These are phyloP conservation scores for Dryas integrifolia DNA, from an alignment of 331 rosid species.

Conservation along the genomic window DNA sequence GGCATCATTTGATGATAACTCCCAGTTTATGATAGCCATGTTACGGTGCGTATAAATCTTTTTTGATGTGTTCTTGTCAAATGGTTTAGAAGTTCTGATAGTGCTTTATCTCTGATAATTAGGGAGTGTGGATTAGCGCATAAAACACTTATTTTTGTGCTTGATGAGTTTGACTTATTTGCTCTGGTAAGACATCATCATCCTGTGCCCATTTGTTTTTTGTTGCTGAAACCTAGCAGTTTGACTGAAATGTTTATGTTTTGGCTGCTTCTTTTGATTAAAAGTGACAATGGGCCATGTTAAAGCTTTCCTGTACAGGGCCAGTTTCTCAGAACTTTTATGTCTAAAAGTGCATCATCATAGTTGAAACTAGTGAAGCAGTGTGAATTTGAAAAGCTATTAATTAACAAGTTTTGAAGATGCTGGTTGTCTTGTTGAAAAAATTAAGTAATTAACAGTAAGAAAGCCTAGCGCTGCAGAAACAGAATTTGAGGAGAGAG, in stretches of 20 bases:
- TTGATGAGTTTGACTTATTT: slow-evolving; percentile 91
- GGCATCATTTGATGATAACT: slow-evolving; percentile 93
- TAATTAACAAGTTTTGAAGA: not conserved
- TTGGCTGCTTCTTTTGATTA: not conserved
- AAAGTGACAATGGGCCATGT: not conserved
- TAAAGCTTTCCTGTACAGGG: not conserved
- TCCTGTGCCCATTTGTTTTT: slow-evolving; percentile 16
- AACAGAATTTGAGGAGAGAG: not conserved
- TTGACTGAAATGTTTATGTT: slow-evolving; percentile 10
- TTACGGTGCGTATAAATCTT: slow-evolving; percentile 55
- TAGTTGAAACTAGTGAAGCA: not conserved
- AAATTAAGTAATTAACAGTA: not conserved
- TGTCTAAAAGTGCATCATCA: not conserved
- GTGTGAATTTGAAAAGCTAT: not conserved
- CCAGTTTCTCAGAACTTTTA: too few species aligned
- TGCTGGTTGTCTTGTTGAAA: not conserved
- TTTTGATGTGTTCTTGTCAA: slow-evolving; percentile 8
- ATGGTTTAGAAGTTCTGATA: slow-evolving; percentile 19
- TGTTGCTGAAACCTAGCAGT: slow-evolving; percentile 25
- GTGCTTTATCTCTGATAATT: slow-evolving; percentile 32
- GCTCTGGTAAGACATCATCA: slow-evolving; percentile 63
- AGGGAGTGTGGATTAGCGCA: slow-evolving; percentile 96
- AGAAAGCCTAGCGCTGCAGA: not conserved
- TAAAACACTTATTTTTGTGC: slow-evolving; percentile 73
- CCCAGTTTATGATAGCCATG: slow-evolving; percentile 88